phyloP scores from a whole-genome alignment of 2,329 filamentous ascomycete species.

The Pseudofabraea citricarpa region DNA sequence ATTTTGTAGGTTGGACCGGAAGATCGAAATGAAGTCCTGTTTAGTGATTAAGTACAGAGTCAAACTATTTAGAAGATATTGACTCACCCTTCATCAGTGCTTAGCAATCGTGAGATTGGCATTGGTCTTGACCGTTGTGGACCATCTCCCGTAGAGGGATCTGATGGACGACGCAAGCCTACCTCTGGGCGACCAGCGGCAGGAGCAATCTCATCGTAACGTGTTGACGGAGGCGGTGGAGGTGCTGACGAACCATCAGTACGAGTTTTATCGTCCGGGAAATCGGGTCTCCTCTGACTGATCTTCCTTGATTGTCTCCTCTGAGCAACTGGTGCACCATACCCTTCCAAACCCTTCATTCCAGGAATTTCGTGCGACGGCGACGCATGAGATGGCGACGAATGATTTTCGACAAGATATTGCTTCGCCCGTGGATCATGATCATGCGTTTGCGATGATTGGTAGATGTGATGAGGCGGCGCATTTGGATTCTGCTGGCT shows the following conservation, averaged over 20 bases:
- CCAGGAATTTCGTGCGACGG: not conserved
- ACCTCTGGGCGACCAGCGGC: too few species aligned
- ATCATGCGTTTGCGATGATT: not conserved
- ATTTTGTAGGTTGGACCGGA: slow-evolving; percentile 28
- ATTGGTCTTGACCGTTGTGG: slow-evolving; percentile 10
- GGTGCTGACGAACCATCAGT: not conserved
- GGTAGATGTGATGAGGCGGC: slow-evolving; percentile 3
- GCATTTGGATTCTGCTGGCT: slow-evolving; percentile 2
- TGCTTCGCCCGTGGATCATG: not conserved
- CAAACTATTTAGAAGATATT: not conserved
- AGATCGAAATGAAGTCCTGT: slow-evolving; percentile 9
- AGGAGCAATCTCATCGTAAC: too few species aligned
- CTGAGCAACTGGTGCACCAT: slow-evolving; percentile 6
- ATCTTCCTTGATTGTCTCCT: slow-evolving; percentile 16
- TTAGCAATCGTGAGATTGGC: slow-evolving; percentile 19
- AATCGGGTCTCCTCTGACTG: slow-evolving; percentile 11
- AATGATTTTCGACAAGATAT: not conserved
- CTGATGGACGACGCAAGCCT: too few species aligned
- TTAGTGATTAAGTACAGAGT: slow-evolving; percentile 7
- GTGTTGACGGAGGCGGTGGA: too few species aligned
- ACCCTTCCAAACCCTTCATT: not conserved
- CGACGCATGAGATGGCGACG: not conserved
- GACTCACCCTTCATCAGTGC: slow-evolving; percentile 12
- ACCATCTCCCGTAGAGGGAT: not conserved
- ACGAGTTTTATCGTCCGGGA: slow-evolving; percentile 8